Conservation (phyloP, 139 green algal genomes). For the Astrephomene gubernaculifera region DNA sequence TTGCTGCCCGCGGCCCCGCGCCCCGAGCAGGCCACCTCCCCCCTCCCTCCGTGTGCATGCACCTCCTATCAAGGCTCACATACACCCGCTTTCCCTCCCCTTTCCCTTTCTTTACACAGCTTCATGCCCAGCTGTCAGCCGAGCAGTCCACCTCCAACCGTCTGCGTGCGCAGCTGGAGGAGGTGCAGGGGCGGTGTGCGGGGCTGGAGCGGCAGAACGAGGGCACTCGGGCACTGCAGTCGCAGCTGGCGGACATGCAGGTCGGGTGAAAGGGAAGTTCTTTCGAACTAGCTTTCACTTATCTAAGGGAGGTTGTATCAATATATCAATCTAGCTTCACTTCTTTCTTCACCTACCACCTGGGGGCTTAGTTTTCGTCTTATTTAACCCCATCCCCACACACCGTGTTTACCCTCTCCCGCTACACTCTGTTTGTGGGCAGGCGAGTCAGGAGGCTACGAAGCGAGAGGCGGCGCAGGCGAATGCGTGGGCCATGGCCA, state of each 20-base stretch:
- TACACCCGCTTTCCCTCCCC: background rate
- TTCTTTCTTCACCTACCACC: too few species aligned
- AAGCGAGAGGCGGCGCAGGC: constrained; percentile 3
- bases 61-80: background rate
- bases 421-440: background rate
- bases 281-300: too few species aligned
- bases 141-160: background rate
- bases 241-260: constrained; percentile 26
- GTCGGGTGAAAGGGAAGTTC: too few species aligned
- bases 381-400: too few species aligned
- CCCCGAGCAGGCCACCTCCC: too few species aligned
- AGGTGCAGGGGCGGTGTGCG: background rate
- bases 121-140: constrained; percentile 4
- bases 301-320: too few species aligned
- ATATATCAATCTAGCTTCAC: too few species aligned
- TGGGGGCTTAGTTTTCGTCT: too few species aligned
- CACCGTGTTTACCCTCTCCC: background rate
- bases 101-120: background rate
- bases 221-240: background rate
- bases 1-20: background rate
- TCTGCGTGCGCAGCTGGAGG: constrained; percentile 16
- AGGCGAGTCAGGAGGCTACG: background rate
- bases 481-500: background rate
- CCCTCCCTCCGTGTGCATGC: background rate
- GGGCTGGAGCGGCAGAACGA: constrained; percentile 27